Conservation (phyloP, 805 yeast genomes). For the Maudiozyma saulgeensis region DNA sequence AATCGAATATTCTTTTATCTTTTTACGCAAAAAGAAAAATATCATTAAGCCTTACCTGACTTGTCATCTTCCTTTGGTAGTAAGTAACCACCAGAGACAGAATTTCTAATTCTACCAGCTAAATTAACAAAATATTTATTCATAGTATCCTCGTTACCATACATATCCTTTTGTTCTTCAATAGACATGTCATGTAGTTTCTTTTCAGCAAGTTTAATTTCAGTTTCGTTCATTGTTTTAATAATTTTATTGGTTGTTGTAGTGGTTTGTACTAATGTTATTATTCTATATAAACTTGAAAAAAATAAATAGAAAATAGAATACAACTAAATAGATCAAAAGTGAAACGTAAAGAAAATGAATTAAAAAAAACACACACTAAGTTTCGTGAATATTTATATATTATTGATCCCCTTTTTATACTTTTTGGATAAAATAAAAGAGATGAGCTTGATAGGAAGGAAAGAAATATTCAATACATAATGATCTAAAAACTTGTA, state of each 20-base stretch:
- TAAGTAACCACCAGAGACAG: conserved; percentile 8
- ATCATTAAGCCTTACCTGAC: conserved; percentile 1
- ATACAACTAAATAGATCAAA: too few relatives aligned
- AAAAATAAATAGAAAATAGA: not conserved
- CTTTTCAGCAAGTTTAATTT: conserved; percentile 4
- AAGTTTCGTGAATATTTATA: too few relatives aligned
- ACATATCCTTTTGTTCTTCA: conserved; percentile 9
- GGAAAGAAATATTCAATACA: too few relatives aligned
- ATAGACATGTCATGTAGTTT: conserved; percentile 8
- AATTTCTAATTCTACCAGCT: conserved; percentile 8
- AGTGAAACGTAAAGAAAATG: too few relatives aligned
- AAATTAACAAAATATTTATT: conserved; percentile 16
- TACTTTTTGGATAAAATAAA: too few relatives aligned
- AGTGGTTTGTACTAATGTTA: not conserved
- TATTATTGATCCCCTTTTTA: too few relatives aligned
- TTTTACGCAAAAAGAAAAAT: too few relatives aligned
- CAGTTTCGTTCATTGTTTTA: not conserved
- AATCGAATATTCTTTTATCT: too few relatives aligned
- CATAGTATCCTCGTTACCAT: conserved; percentile 8
- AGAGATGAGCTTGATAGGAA: too few relatives aligned
- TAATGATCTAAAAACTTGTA: too few relatives aligned
- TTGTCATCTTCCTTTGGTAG: conserved; percentile 6
- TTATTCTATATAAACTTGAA: not conserved
- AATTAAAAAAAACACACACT: too few relatives aligned
- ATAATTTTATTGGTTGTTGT: not conserved